phyloP scores from a whole-genome alignment of 495 filamentous ascomycete species.

The Oleoguttula mirabilis region DNA sequence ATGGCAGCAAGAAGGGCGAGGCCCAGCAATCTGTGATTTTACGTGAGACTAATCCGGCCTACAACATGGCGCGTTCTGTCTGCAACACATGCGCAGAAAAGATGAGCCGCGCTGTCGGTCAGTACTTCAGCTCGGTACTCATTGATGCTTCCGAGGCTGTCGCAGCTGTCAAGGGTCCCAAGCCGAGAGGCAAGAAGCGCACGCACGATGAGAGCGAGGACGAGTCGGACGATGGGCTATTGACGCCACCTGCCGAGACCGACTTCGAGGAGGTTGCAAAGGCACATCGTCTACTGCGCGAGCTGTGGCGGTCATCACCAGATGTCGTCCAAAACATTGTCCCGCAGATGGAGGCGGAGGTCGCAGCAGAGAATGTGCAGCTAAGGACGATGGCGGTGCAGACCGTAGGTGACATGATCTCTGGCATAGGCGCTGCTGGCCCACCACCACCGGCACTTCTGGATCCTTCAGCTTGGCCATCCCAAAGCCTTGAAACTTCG shows the following conservation, averaged over 20 bases:
- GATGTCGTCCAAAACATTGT: conserved; percentile 85
- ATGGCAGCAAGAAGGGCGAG: conserved; percentile 42
- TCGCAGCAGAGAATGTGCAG: conserved; percentile 78
- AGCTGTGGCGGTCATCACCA: conserved; percentile 88
- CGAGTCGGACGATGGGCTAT: conserved; percentile 57
- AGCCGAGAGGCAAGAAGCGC: conserved; percentile 26
- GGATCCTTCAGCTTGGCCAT: conserved; percentile 72
- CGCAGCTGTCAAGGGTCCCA: conserved; percentile 27
- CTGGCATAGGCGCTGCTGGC: conserved; percentile 81
- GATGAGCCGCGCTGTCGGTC: conserved; percentile 85
- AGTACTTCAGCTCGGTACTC: conserved; percentile 96
- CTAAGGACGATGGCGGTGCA: conserved; percentile 79
- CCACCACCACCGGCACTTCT: conserved; percentile 59
- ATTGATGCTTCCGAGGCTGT: conserved; percentile 61
- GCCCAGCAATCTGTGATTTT: conserved; percentile 49
- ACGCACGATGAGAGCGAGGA: conserved; percentile 39
- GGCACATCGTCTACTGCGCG: conserved; percentile 76
- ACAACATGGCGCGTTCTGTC: conserved; percentile 89
- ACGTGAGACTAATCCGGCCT: conserved; percentile 80
- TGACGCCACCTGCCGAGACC: conserved; percentile 55
- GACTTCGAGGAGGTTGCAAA: conserved; percentile 81
- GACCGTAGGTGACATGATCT: conserved; percentile 85
- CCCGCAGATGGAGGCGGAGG: conserved; percentile 83
- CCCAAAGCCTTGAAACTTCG: conserved; percentile 52
- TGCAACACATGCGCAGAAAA: conserved; percentile 84